A percentile compares a stretch with the other conserved stretches of the same genome.
Evolutionary conservation across 2,329 filamentous ascomycete species (phyloP).

Genomic region (Lomentospora prolificans): DNA sequence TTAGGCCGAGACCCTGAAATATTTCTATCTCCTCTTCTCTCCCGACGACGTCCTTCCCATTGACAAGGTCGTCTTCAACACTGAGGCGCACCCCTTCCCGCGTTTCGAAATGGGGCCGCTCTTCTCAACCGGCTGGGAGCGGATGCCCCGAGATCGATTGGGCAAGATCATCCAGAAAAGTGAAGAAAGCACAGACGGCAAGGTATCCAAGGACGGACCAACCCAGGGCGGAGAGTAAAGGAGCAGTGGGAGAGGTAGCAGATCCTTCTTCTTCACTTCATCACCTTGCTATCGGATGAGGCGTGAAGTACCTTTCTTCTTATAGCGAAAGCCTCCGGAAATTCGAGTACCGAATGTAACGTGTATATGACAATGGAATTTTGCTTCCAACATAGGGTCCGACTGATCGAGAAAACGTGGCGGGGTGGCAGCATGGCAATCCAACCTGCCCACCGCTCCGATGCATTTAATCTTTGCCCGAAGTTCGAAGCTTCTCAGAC

Average conservation of each 20-base stretch:
- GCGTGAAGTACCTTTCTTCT: not conserved
- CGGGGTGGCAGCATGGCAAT: no score
- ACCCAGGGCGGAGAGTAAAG: not conserved
- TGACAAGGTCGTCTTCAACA: conserved; percentile 86
- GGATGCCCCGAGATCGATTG: conserved; percentile 49
- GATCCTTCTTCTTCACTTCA: not conserved
- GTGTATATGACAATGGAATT: not conserved
- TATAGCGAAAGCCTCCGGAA: not conserved
- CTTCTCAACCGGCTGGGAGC: conserved; percentile 73
- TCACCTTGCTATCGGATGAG: no score
- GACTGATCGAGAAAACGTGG: no score
- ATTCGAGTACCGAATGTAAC: not conserved
- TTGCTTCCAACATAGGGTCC: not conserved
- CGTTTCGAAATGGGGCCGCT: conserved; percentile 70
- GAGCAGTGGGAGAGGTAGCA: not conserved
- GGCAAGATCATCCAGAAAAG: conserved; percentile 26
- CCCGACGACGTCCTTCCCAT: conserved; percentile 73
- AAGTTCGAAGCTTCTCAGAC: no score
- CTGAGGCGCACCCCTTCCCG: conserved; percentile 86
- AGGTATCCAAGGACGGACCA: not conserved
- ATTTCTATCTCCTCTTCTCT: conserved; percentile 92
- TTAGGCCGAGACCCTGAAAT: conserved; percentile 91
- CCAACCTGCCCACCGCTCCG: no score
- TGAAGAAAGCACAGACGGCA: conserved; percentile 3
- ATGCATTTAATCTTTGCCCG: no score